Evolutionary conservation across 495 filamentous ascomycete species (phyloP).

Genomic region (Trichoderma reesei): DNA sequence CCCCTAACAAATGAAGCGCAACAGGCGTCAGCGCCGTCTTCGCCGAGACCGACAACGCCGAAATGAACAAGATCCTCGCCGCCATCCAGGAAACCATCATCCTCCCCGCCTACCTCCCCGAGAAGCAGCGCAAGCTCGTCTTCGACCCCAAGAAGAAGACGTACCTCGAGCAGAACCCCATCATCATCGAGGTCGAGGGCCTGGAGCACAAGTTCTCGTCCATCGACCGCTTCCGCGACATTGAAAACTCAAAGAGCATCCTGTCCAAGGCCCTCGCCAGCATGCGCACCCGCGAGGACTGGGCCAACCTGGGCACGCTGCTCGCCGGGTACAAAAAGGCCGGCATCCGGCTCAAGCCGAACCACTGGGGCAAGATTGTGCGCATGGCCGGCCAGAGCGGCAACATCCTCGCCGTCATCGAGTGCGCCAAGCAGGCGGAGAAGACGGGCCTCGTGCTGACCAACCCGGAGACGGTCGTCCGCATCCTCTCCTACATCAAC

Average conservation of each 20-base stretch:
- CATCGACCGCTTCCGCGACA: constrained; percentile 25
- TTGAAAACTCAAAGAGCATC: constrained; percentile 20
- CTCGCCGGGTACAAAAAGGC: constrained; percentile 45
- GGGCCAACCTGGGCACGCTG: constrained; percentile 47
- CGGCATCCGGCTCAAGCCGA: constrained; percentile 21
- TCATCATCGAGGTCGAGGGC: constrained; percentile 49
- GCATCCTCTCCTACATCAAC: constrained; percentile 45
- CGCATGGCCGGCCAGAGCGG: constrained; percentile 30
- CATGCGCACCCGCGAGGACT: constrained; percentile 51
- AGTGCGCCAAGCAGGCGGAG: constrained; percentile 36
- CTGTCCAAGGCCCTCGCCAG: constrained; percentile 32
- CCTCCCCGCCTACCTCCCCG: constrained; percentile 50
- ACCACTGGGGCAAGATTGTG: constrained; percentile 31
- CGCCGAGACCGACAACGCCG: constrained; percentile 21
- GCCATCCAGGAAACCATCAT: constrained; percentile 55
- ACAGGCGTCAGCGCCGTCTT: constrained; percentile 18
- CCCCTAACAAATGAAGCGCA: neutral
- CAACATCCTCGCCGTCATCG: constrained; percentile 39
- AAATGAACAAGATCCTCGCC: constrained; percentile 32
- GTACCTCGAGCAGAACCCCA: constrained; percentile 46
- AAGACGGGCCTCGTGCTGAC: constrained; percentile 44
- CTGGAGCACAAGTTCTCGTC: constrained; percentile 47
- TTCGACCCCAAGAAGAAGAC: constrained; percentile 41
- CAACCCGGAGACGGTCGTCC: constrained; percentile 27
- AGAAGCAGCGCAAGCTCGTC: constrained; percentile 44